Evolutionary conservation across 1,139 yeast genomes (phyloP).

Genomic region (Nakaseomyces bracarensis): DNA sequence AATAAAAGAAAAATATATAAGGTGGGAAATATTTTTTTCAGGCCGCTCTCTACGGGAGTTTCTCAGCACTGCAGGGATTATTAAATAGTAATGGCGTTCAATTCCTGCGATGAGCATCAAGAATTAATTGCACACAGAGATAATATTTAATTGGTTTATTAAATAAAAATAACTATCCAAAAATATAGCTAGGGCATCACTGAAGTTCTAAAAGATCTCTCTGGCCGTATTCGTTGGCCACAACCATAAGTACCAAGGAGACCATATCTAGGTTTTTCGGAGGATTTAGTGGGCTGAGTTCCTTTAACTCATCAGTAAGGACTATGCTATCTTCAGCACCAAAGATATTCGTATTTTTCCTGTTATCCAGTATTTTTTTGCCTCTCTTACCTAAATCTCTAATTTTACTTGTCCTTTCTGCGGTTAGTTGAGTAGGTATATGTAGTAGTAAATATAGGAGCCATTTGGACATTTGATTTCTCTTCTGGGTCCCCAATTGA

Average conservation of each 20-base stretch:
- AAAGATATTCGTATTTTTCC: neutral
- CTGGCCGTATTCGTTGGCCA: slow-evolving; percentile 22
- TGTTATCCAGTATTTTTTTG: slow-evolving; percentile 8
- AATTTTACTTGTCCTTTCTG: slow-evolving; percentile 22
- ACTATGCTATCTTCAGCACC: neutral
- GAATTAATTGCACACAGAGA: too few relatives aligned
- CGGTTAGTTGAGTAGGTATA: slow-evolving; percentile 23
- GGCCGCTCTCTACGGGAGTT: neutral
- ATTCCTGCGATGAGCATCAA: neutral
- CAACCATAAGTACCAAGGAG: slow-evolving; percentile 17
- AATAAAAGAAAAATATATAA: too few relatives aligned
- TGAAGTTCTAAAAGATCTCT: slow-evolving; percentile 13
- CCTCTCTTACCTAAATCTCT: slow-evolving; percentile 27
- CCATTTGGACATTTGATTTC: slow-evolving; percentile 21
- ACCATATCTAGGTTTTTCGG: slow-evolving; percentile 14
- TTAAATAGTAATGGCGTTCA: too few relatives aligned
- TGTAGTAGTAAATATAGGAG: slow-evolving; percentile 23
- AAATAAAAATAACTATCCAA: too few relatives aligned
- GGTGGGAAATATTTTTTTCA: neutral
- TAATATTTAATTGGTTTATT: too few relatives aligned
- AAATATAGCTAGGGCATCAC: neutral
- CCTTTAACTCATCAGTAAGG: neutral
- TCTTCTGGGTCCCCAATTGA: slow-evolving; percentile 9
- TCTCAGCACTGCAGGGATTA: neutral
- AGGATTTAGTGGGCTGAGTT: slow-evolving; percentile 4